A percentile compares a stretch with the other conserved stretches of the same genome.
phyloP scores from a whole-genome alignment of 495 filamentous ascomycete genomes.

The Pseudomonodictys pantanalensis region DNA sequence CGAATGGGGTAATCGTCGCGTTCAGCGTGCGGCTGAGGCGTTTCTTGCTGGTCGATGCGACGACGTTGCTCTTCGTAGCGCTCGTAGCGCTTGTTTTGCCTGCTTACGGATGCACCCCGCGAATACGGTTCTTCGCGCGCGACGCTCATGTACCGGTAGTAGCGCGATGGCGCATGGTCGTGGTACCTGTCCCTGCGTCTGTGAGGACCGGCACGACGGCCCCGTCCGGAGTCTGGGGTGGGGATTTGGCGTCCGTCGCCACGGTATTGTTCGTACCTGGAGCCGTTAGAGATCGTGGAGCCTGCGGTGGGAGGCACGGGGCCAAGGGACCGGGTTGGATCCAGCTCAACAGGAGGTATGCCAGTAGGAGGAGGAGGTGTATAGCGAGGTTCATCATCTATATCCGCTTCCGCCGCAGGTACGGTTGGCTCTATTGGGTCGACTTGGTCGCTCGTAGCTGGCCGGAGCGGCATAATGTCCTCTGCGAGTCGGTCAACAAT shows the following conservation, averaged over 20 bases:
- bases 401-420: conserved; percentile 5
- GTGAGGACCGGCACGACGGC: conserved; percentile 14
- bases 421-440: not conserved
- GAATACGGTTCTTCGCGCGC: conserved; percentile 28
- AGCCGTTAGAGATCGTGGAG: conserved; percentile 21
- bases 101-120: conserved; percentile 18
- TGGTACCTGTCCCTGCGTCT: conserved; percentile 23
- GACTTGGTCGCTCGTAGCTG: not conserved
- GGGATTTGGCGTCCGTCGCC: conserved; percentile 14
- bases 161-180: conserved; percentile 26
- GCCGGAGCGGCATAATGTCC: conserved; percentile 37
- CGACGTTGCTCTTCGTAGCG: conserved; percentile 29
- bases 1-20: conserved; percentile 25
- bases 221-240: conserved; percentile 20
- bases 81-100: conserved; percentile 25
- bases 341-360: conserved; percentile 1
- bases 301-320: conserved; percentile 1
- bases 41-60: conserved; percentile 30
- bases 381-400: conserved; percentile 26
- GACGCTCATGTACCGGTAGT: conserved; percentile 27
- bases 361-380: conserved; percentile 19
- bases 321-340: not conserved
- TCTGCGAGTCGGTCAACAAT: conserved; percentile 48
- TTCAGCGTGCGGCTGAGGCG: conserved; percentile 18
- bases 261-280: conserved; percentile 24